Percentiles rank a stretch among this genome's conserved stretches.
phyloP scores from a whole-genome alignment of 352 stramenopile species.

The Phytophthora pseudosyringae region DNA sequence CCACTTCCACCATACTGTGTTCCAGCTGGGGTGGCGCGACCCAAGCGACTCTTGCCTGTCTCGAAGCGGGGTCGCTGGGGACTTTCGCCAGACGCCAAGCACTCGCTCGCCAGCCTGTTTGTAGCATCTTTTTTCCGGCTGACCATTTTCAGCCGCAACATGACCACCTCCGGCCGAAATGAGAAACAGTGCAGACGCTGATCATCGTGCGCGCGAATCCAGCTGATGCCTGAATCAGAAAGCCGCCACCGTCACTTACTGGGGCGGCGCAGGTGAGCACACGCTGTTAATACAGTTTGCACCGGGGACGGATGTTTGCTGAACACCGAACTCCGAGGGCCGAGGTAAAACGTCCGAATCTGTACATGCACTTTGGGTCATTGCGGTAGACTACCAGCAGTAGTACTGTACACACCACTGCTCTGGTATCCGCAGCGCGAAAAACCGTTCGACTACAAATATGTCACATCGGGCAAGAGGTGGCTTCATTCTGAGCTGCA shows the following conservation, averaged over 20 bases:
- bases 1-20: conserved; percentile 2
- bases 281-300: neutral
- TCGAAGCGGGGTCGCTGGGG: conserved; percentile 7
- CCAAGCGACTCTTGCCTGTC: conserved; percentile 5
- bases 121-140: conserved; percentile 27
- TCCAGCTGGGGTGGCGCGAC: conserved; percentile 9
- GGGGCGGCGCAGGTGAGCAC: neutral
- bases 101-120: conserved; percentile 15
- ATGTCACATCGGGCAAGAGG: conserved; percentile 1
- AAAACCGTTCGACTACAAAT: conserved; percentile 14
- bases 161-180: conserved; percentile 16
- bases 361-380: too few species aligned
- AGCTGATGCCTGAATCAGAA: conserved; percentile 29
- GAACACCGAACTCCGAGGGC: conserved; percentile 5
- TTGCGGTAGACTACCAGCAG: too few species aligned
- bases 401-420: too few species aligned
- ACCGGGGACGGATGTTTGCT: conserved; percentile 5
- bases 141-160: conserved; percentile 22
- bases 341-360: too few species aligned
- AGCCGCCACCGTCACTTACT: conserved; percentile 14
- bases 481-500: conserved; percentile 14
- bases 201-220: conserved; percentile 15
- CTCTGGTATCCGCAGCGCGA: neutral
- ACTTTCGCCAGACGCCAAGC: conserved; percentile 22
- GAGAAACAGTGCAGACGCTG: conserved; percentile 5